Base-by-base conservation (phyloP, 495 filamentous ascomycete species). In the Penicillium coffeae region DNA sequence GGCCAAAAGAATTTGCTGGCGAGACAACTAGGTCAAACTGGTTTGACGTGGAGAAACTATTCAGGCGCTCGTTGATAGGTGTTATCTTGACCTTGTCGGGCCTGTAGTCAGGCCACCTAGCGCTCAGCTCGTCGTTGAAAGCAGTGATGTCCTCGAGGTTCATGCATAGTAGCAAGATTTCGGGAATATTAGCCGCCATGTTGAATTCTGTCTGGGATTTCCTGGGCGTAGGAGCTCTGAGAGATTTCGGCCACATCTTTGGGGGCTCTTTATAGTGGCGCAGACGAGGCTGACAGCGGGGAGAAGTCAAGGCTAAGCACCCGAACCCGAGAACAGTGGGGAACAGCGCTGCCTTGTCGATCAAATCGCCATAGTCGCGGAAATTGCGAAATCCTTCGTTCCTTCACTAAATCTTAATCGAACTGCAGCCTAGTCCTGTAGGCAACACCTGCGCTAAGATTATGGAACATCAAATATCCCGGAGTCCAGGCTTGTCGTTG, bases 1-100 rank as follows among this genome's bases (percentile, higher is more conserved):
- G 67, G 44, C 64, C 75, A 55, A 73, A 77, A 12, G 72, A 76
- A 61, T 80, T 80, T 39, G 75, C 74, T 5, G 75, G 75, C 6
- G 75, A 79, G 38, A 79, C 74, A 14, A 80, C 62, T 8, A 72
- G 58, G 56, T 76, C 67, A 48, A 73, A 78, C 18, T 52, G 66
- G 16, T 55, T 48, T 12, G 22, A 36, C 3, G 47, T 4, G 3
- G 58, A 46, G 7, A 77, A 52, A 13, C 51, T 50, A 39, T 61
- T 57, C 30, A 77, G 66, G 30, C 55, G 55, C 36, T 58, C 51
- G 52, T 74, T 60, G 55, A 75, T 58, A 12, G 57, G 45, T 19
- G 61, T 67, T 9, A 74, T 54, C 13, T 59, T 58, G 12, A 68
- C 38, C 33, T 52, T 56, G 27, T 39, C 9, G 9, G 47, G 45